Evolutionary conservation across 2,329 filamentous ascomycete genomes (phyloP).

Genomic region (Capronia coronata): DNA sequence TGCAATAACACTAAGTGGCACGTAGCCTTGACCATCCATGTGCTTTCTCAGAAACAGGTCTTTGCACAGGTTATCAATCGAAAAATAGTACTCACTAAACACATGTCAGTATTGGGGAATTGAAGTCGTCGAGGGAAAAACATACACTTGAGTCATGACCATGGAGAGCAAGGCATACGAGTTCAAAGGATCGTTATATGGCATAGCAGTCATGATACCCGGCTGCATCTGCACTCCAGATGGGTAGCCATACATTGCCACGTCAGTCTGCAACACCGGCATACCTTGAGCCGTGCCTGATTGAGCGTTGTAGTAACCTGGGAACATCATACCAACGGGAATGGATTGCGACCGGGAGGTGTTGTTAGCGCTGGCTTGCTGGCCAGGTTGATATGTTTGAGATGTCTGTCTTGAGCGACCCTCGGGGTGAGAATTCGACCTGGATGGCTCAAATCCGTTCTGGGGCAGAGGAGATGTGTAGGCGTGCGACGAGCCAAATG

Average conservation of each 20-base stretch:
- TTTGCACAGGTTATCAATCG: constrained; percentile 88
- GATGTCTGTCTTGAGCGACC: constrained; percentile 34
- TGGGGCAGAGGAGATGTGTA: constrained; percentile 37
- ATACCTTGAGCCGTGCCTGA: constrained; percentile 28
- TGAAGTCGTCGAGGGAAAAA: constrained; percentile 11
- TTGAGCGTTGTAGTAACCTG: constrained; percentile 30
- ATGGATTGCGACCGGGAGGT: constrained; percentile 57
- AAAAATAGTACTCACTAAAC: constrained; percentile 89
- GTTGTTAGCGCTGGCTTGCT: constrained; percentile 35
- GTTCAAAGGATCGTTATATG: constrained; percentile 54
- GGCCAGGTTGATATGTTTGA: constrained; percentile 30
- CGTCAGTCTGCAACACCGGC: constrained; percentile 29
- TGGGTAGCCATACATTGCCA: constrained; percentile 42
- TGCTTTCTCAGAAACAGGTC: constrained; percentile 80
- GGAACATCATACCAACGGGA: constrained; percentile 36
- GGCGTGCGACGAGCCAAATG: constrained; percentile 32
- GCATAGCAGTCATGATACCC: constrained; percentile 50
- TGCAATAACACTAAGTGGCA: constrained; percentile 69
- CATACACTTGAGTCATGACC: constrained; percentile 56
- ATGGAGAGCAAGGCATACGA: constrained; percentile 51
- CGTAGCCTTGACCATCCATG: constrained; percentile 95
- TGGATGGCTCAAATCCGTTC: constrained; percentile 37
- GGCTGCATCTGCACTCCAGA: constrained; percentile 41
- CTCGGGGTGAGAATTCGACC: constrained; percentile 38
- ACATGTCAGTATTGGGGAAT: constrained; percentile 4